Percentiles rank a stretch among this genome's conserved stretches.
Conservation (phyloP, 768 basidiomycete genomes). For the Mycena indigotica region DNA sequence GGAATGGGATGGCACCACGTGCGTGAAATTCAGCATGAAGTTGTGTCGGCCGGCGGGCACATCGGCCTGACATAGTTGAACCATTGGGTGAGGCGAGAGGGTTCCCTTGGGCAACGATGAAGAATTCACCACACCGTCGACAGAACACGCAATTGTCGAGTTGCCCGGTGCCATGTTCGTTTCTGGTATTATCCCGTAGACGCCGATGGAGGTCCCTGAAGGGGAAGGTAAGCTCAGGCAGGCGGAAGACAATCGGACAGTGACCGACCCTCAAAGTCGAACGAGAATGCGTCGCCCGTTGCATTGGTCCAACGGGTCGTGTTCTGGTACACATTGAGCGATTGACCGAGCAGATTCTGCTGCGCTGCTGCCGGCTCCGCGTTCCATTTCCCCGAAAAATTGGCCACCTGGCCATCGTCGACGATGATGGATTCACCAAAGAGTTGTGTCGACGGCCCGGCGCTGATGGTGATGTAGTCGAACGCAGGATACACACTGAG, state of each 20-base stretch:
- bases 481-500: conserved; percentile 33
- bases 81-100: conserved; percentile 35
- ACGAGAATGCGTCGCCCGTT: conserved; percentile 37
- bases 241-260: background rate
- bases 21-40: conserved; percentile 39
- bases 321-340: conserved; percentile 32
- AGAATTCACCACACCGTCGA: conserved; percentile 35
- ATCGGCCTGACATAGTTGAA: conserved; percentile 38
- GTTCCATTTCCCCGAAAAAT: conserved; percentile 40
- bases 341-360: conserved; percentile 27
- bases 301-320: conserved; percentile 41
- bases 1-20: conserved; percentile 33
- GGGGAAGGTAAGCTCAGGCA: conserved; percentile 7
- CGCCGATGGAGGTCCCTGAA: conserved; percentile 40
- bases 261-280: conserved; percentile 39
- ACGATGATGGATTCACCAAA: conserved; percentile 38
- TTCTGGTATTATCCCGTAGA: conserved; percentile 35
- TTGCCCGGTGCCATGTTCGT: conserved; percentile 30
- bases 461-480: conserved; percentile 43
- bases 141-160: conserved; percentile 35
- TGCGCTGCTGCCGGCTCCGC: conserved; percentile 19
- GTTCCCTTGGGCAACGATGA: conserved; percentile 30
- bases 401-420: conserved; percentile 36
- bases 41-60: conserved; percentile 39
- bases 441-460: conserved; percentile 38